Percentiles rank a stretch among this genome's conserved stretches.
Conservation (phyloP, 805 yeast species). For the Candida pseudoglaebosa region DNA sequence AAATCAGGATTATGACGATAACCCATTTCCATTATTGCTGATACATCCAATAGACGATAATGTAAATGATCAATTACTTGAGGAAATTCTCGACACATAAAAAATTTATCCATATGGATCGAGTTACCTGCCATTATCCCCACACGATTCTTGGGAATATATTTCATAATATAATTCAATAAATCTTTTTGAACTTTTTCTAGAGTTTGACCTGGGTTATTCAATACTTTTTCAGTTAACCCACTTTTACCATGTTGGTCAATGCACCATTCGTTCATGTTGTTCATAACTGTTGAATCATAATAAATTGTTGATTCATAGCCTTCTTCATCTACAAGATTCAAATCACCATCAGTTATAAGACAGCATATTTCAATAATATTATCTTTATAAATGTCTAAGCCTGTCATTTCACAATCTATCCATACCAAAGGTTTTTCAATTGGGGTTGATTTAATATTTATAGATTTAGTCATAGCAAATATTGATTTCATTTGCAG, state of each 20-base stretch:
- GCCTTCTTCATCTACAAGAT: slow-evolving; percentile 63
- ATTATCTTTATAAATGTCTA: slow-evolving; percentile 71
- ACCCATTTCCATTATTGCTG: slow-evolving; percentile 79
- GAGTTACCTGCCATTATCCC: slow-evolving; percentile 90
- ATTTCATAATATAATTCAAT: slow-evolving; percentile 53
- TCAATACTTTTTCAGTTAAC: slow-evolving; percentile 64
- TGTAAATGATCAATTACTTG: slow-evolving; percentile 53
- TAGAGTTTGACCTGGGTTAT: slow-evolving; percentile 48
- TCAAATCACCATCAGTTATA: slow-evolving; percentile 78
- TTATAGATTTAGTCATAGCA: background rate
- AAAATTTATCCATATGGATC: slow-evolving; percentile 85
- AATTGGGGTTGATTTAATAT: background rate
- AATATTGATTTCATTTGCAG: background rate
- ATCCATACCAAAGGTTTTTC: slow-evolving; percentile 75
- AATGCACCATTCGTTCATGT: slow-evolving; percentile 87
- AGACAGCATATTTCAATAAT: slow-evolving; percentile 91
- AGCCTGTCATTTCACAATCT: slow-evolving; percentile 98
- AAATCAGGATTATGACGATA: slow-evolving; percentile 69
- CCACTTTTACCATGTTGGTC: slow-evolving; percentile 78
- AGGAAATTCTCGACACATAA: slow-evolving; percentile 83
- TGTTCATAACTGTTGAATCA: slow-evolving; percentile 55
- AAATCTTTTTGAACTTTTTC: slow-evolving; percentile 64
- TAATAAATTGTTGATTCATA: slow-evolving; percentile 80
- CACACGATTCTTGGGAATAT: slow-evolving; percentile 46
- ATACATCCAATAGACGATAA: slow-evolving; percentile 87